A percentile compares a stretch with the other conserved stretches of the same genome.
Evolutionary conservation across 768 basidiomycete genomes (phyloP).

Genomic region (Cystobasidium ongulense): DNA sequence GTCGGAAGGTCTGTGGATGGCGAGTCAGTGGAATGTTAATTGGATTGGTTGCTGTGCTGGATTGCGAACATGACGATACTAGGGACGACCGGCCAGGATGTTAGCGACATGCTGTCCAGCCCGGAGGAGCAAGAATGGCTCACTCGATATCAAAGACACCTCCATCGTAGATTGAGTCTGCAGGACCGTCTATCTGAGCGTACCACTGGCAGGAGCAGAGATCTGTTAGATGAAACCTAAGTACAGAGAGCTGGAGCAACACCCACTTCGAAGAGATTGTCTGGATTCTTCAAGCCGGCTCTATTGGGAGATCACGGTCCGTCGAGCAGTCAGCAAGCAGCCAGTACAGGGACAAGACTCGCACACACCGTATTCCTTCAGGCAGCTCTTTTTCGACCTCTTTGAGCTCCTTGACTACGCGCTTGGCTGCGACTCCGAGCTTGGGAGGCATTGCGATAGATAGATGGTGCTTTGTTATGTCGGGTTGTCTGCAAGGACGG

Average conservation of each 20-base stretch:
- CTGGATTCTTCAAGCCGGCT: constrained; percentile 26
- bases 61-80: neutral
- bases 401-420: constrained; percentile 22
- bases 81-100: neutral
- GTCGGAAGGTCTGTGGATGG: constrained; percentile 63
- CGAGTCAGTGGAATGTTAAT: neutral
- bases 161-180: constrained; percentile 20
- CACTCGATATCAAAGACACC: constrained; percentile 32
- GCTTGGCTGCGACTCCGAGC: constrained; percentile 7
- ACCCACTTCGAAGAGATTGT: constrained; percentile 30
- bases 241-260: neutral
- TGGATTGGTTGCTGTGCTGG: neutral
- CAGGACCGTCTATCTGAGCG: constrained; percentile 23
- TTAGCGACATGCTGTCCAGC: neutral
- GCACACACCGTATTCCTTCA: constrained; percentile 19
- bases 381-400: constrained; percentile 28
- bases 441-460: constrained; percentile 14
- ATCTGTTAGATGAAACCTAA: neutral
- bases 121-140: neutral
- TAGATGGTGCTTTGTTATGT: neutral
- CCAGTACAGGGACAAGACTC: neutral
- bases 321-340: neutral
- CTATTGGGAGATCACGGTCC: neutral
- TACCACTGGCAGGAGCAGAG: constrained; percentile 18
- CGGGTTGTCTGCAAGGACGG: neutral